A percentile compares a stretch with the other conserved stretches of the same genome.
Evolutionary conservation across 352 stramenopile genomes (phyloP).

Genomic region (Elongisporangium anandrum): DNA sequence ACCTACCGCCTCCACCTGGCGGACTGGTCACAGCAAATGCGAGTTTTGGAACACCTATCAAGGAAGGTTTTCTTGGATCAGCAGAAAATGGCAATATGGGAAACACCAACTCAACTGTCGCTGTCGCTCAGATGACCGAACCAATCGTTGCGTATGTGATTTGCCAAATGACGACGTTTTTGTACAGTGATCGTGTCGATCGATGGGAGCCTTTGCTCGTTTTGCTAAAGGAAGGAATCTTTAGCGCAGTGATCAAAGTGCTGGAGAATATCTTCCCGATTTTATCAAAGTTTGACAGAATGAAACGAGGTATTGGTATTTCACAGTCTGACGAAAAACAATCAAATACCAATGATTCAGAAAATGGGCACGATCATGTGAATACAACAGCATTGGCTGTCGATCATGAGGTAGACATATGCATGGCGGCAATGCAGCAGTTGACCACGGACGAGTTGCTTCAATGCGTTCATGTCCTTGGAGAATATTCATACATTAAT

Average conservation of each 20-base stretch:
- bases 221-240: slow-evolving; percentile 61
- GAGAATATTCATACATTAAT: slow-evolving; percentile 76
- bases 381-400: slow-evolving; percentile 8
- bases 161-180: slow-evolving; percentile 75
- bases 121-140: slow-evolving; percentile 59
- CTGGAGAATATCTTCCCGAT: slow-evolving; percentile 71
- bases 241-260: slow-evolving; percentile 59
- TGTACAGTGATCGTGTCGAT: slow-evolving; percentile 73
- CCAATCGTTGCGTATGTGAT: slow-evolving; percentile 84
- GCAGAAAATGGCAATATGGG: slow-evolving; percentile 2
- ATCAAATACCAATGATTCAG: slow-evolving; percentile 2
- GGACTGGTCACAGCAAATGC: slow-evolving; percentile 1
- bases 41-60: slow-evolving; percentile 31
- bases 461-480: slow-evolving; percentile 44
- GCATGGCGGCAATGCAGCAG: slow-evolving; percentile 70
- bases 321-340: slow-evolving; percentile 7
- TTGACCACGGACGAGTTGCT: slow-evolving; percentile 66
- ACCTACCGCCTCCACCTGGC: background rate
- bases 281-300: slow-evolving; percentile 49
- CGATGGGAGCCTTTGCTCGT: slow-evolving; percentile 78
- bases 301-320: slow-evolving; percentile 20
- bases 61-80: slow-evolving; percentile 5
- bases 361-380: slow-evolving; percentile 1
- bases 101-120: slow-evolving; percentile 16
- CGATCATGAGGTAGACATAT: slow-evolving; percentile 58